phyloP scores from a whole-genome alignment of 2,329 filamentous ascomycete species.

The Fusarium incarnatum region DNA sequence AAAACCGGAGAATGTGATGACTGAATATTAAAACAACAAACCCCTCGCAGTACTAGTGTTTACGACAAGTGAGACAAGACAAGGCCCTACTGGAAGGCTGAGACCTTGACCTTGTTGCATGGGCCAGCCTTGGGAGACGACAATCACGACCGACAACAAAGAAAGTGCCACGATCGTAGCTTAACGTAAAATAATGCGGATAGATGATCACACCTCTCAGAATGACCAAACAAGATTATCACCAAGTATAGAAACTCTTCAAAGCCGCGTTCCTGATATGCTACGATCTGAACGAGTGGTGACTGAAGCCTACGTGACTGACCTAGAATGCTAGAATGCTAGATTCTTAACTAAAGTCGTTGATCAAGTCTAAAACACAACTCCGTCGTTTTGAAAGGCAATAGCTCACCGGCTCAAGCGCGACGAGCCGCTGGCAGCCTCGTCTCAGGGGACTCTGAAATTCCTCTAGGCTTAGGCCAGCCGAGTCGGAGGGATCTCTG shows the following conservation, averaged over 20 bases:
- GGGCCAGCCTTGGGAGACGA: not conserved
- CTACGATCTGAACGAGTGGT: not conserved
- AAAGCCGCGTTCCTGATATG: not conserved
- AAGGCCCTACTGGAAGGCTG: conserved; percentile 3
- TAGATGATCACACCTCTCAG: not conserved
- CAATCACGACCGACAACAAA: conserved; percentile 1
- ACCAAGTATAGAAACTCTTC: not conserved
- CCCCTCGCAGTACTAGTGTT: not conserved
- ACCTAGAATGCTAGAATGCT: not conserved
- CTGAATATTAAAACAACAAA: not conserved
- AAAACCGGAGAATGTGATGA: not conserved
- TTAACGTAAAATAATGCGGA: not conserved
- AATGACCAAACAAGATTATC: not conserved
- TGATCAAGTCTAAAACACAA: not conserved
- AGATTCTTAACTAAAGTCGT: not conserved
- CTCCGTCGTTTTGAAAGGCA: not conserved
- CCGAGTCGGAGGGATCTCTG: conserved; percentile 13
- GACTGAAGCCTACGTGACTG: not conserved
- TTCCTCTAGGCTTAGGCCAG: conserved; percentile 1
- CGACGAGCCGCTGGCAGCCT: conserved; percentile 31
- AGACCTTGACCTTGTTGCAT: not conserved
- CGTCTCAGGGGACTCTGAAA: conserved; percentile 39
- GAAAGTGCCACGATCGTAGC: not conserved
- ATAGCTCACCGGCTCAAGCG: conserved; percentile 19
- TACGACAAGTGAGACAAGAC: conserved; percentile 5